A percentile compares a stretch with the other conserved stretches of the same genome.
Conservation (phyloP, 331 rosid species). For the Dryas integrifolia region DNA sequence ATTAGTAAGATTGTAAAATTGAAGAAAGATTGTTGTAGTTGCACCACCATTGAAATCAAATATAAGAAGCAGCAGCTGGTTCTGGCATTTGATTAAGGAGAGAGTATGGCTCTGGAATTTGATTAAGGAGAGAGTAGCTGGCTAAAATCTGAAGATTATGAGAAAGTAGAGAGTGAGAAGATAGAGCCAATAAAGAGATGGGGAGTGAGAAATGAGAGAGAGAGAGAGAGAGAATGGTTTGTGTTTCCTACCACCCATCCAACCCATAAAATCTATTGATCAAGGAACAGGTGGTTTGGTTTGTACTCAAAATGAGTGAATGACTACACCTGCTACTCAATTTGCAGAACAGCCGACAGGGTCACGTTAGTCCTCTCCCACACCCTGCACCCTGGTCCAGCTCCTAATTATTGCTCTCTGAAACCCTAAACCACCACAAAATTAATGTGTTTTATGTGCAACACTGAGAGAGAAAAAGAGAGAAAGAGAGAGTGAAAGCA, state of each 20-base stretch:
- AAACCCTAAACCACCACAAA: constrained; percentile 43
- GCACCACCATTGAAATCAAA: constrained; percentile 32
- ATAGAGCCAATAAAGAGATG: no score
- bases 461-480: constrained; percentile 9
- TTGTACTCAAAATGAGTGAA: constrained; percentile 45
- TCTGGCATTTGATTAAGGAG: constrained; percentile 29
- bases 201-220: no score
- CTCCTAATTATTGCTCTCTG: constrained; percentile 55
- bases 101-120: not conserved
- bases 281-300: constrained; percentile 40
- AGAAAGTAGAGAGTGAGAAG: constrained; percentile 16
- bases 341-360: constrained; percentile 68
- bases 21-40: constrained; percentile 35
- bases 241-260: constrained; percentile 84
- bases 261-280: constrained; percentile 40
- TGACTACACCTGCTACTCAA: constrained; percentile 24
- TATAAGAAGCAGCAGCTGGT: constrained; percentile 11
- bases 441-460: constrained; percentile 35
- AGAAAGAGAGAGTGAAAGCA: not conserved
- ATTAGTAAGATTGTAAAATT: constrained; percentile 17
- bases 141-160: constrained; percentile 12
- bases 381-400: constrained; percentile 63
- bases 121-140: no score
- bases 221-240: not conserved
- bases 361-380: constrained; percentile 70